Evolutionary conservation across 768 basidiomycete genomes (phyloP), one percentile per base, ranked within the genome.

Genomic region (Tylopilus cervinicoccineus): DNA sequence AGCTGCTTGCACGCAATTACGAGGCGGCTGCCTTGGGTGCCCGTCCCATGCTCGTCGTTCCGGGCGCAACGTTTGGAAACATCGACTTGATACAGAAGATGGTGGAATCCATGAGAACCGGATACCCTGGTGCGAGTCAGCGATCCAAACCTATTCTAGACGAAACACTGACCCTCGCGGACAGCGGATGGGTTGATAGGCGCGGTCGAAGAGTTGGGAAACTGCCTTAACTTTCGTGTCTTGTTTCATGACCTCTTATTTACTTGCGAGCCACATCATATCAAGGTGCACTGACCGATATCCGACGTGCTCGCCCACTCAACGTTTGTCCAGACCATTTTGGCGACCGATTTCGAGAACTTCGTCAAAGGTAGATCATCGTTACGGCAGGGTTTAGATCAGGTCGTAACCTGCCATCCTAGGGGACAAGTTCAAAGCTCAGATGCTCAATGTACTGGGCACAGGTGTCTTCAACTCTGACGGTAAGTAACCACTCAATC

Each of bases 391-490:
- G 13, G 13, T n/a, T 33, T 37, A 11, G 14, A 24, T 11, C 8
- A 31, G 24, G 2, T 8, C 38, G n/a, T 45, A 26, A 55, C 20
- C 11, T 6, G n/a, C n/a, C 20, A 13, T 38, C 19, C 7, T 34
- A 51, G 52, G 56, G 19, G 12, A 71, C 47, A 64, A 64, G n/a
- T 76, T 81, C 41, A 72, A 67, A 38, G 52, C 64, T 19, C 67
- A 67, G 14, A 72, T 78, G 71, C 62, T 64, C 4, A 70, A 73
- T 2, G 70, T 84, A 11, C 64, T 85, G 14, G 85, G 85, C 0
- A 73, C 73, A 11, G 85, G 85, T 0, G 79, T 86, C 5, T 86
- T 86, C 61, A 85, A 86, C 53, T 78, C 80, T 13, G 82, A 85
- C 45, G 83, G 83, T 76, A 54, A 49, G 70, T 45, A 26, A 34